These are phyloP conservation scores for Phytomonas francai DNA, from an alignment of 208 protist species.

Conservation along the genomic window DNA sequence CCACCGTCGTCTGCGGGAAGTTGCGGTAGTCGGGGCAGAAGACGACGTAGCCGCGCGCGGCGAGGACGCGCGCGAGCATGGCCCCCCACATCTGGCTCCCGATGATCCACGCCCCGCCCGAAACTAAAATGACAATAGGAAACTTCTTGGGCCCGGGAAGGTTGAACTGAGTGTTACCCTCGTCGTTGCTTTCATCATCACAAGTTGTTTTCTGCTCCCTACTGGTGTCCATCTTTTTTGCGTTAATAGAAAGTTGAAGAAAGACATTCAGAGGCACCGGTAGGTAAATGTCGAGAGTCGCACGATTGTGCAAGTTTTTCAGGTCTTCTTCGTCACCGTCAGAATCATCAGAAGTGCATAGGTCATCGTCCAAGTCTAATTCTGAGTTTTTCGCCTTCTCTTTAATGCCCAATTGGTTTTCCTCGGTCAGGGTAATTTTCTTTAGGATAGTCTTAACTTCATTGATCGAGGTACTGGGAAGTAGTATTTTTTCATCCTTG, in stretches of 20 bases:
- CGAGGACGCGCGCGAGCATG: conserved; percentile 53
- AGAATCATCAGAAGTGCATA: conserved; percentile 15
- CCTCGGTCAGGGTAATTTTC: conserved; percentile 7
- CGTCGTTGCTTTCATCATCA: neutral
- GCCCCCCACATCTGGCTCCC: conserved; percentile 66
- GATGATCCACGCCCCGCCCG: conserved; percentile 78
- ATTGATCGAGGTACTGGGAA: neutral
- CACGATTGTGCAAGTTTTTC: conserved; percentile 75
- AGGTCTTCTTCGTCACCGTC: conserved; percentile 69
- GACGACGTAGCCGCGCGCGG: conserved; percentile 72
- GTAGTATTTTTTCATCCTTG: neutral
- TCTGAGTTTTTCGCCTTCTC: conserved; percentile 15
- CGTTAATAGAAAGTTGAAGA: conserved; percentile 10
- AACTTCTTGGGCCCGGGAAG: conserved; percentile 43
- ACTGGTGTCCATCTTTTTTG: conserved; percentile 41
- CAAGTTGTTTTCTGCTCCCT: conserved; percentile 23
- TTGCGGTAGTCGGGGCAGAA: conserved; percentile 91
- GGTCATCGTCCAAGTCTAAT: conserved; percentile 10
- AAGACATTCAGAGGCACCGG: conserved; percentile 60
- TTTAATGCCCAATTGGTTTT: conserved; percentile 15
- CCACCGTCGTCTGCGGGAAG: conserved; percentile 87
- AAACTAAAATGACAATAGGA: conserved; percentile 68
- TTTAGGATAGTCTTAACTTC: neutral
- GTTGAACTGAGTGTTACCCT: neutral
- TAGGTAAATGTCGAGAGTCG: conserved; percentile 77